These are phyloP conservation scores for Yamadazyma atmosphaerica DNA, from an alignment of 1,139 yeast genomes.

Conservation along the genomic window DNA sequence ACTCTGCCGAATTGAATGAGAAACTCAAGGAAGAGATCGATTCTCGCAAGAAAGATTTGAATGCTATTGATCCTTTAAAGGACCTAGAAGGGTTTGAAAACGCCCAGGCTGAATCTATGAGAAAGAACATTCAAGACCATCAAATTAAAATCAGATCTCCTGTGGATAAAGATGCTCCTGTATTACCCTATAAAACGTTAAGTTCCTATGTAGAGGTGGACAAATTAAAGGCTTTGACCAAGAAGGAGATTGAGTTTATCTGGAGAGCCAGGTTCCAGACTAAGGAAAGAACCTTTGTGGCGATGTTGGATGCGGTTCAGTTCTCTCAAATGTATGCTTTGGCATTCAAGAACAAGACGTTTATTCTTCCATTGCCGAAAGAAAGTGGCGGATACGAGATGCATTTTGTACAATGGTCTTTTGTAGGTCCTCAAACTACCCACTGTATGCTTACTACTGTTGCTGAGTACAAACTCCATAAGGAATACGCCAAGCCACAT, in stretches of 20 bases:
- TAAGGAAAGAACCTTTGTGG: constrained; percentile 63
- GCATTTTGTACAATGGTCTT: constrained; percentile 93
- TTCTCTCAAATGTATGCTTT: constrained; percentile 61
- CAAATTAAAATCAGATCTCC: constrained; percentile 62
- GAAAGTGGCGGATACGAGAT: constrained; percentile 65
- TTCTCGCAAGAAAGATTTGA: constrained; percentile 53
- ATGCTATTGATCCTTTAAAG: constrained; percentile 67
- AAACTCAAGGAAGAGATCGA: constrained; percentile 64
- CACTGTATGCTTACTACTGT: constrained; percentile 91
- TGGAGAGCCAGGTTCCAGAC: constrained; percentile 87
- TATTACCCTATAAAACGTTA: constrained; percentile 67
- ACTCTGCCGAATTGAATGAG: constrained; percentile 62
- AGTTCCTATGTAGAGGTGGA: constrained; percentile 69
- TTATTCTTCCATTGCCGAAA: constrained; percentile 70
- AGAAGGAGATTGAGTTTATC: constrained; percentile 70
- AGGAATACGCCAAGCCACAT: constrained; percentile 93
- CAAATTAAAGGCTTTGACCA: constrained; percentile 57
- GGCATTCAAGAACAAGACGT: constrained; percentile 75
- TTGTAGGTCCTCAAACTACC: constrained; percentile 79
- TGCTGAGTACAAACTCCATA: constrained; percentile 89
- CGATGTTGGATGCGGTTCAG: constrained; percentile 56
- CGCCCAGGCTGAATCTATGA: constrained; percentile 30
- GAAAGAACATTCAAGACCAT: constrained; percentile 54
- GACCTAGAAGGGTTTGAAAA: constrained; percentile 61
- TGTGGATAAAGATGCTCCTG: constrained; percentile 44